A percentile compares a stretch with the other conserved stretches of the same genome.
phyloP scores from a whole-genome alignment of 305 asterid species.

The Ajuga reptans region DNA sequence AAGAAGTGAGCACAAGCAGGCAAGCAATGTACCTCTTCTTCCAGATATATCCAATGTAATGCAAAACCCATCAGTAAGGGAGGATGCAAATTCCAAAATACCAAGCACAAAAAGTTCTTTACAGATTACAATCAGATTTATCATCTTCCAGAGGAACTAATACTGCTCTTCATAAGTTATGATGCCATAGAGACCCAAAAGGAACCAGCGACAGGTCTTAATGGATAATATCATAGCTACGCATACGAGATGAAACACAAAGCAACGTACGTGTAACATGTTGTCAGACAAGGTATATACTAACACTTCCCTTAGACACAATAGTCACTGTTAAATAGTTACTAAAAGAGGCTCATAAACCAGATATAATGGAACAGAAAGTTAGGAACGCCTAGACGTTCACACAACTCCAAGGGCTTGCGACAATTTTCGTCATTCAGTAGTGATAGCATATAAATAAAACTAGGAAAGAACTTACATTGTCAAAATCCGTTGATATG shows the following conservation, averaged over 20 bases:
- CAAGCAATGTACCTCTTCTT: constrained; percentile 10
- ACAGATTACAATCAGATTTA: background rate
- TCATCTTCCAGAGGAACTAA: background rate
- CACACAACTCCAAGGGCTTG: constrained; percentile 11
- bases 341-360: constrained; percentile 13
- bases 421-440: constrained; percentile 6
- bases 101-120: constrained; percentile 13
- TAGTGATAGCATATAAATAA: background rate
- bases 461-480: constrained; percentile 42
- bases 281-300: background rate
- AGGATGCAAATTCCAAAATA: constrained; percentile 9
- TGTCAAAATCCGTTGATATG: constrained; percentile 63
- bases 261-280: background rate
- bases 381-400: constrained; percentile 13
- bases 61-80: constrained; percentile 1
- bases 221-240: constrained; percentile 2
- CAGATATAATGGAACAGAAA: background rate
- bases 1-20: background rate
- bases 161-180: constrained; percentile 2
- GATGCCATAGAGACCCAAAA: constrained; percentile 14
- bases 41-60: constrained; percentile 1
- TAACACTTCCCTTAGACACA: background rate
- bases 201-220: constrained; percentile 6
- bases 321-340: background rate
- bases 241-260: constrained; percentile 1